Evolutionary conservation across 352 stramenopile genomes (phyloP).

Genomic region (Blastocystis sp.): DNA sequence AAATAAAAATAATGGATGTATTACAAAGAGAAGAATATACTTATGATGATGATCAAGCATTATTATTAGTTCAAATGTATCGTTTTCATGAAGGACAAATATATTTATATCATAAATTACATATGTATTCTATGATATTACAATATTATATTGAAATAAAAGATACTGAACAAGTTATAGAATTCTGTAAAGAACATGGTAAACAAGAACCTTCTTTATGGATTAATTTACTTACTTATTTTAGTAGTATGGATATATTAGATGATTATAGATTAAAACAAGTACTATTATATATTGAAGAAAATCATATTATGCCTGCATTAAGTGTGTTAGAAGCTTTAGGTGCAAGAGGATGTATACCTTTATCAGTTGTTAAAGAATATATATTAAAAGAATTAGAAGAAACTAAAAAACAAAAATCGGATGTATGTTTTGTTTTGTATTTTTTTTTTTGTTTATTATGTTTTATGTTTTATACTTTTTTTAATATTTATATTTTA

Average conservation of each 20-base stretch:
- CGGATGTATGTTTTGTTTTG: too few relatives aligned
- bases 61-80: constrained; percentile 71
- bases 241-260: constrained; percentile 49
- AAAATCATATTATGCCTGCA: constrained; percentile 41
- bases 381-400: too few relatives aligned
- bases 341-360: not conserved
- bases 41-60: constrained; percentile 71
- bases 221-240: constrained; percentile 66
- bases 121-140: constrained; percentile 75
- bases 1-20: constrained; percentile 53
- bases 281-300: constrained; percentile 18
- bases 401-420: too few relatives aligned
- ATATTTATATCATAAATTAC: constrained; percentile 72
- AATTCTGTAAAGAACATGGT: constrained; percentile 63
- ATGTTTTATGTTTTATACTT: too few relatives aligned
- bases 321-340: constrained; percentile 53
- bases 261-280: constrained; percentile 8
- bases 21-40: constrained; percentile 64
- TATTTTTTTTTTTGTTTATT: too few relatives aligned
- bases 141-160: constrained; percentile 74
- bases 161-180: constrained; percentile 62
- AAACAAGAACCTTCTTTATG: constrained; percentile 66
- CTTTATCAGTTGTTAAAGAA: too few relatives aligned
- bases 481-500: too few relatives aligned
- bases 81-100: constrained; percentile 69